Conservation (phyloP, 768 basidiomycete species). For the Trichaptum fuscoviolaceum region DNA sequence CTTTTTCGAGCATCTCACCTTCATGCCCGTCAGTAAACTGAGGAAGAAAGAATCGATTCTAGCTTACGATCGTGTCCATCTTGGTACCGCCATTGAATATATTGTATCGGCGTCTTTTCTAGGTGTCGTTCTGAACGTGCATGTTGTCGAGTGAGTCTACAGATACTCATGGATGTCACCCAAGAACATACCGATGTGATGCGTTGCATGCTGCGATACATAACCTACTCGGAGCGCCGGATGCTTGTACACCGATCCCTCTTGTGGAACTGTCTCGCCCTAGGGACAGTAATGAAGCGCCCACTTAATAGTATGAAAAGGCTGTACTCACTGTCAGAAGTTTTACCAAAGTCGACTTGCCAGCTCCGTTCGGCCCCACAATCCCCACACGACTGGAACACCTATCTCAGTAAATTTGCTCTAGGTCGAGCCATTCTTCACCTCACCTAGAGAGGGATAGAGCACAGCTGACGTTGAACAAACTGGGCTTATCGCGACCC, state of each 20-base stretch:
- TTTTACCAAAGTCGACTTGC: slow-evolving; percentile 95
- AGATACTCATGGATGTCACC: background rate
- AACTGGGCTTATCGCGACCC: slow-evolving; percentile 70
- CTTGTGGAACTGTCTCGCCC: slow-evolving; percentile 91
- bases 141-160: slow-evolving; percentile 2
- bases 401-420: slow-evolving; percentile 9
- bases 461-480: slow-evolving; percentile 86
- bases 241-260: slow-evolving; percentile 91
- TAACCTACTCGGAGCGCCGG: slow-evolving; percentile 92
- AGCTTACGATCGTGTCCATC: slow-evolving; percentile 90
- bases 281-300: slow-evolving; percentile 24
- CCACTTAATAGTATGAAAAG: slow-evolving; percentile 6
- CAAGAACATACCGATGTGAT: slow-evolving; percentile 69
- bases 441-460: slow-evolving; percentile 84
- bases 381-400: slow-evolving; percentile 78
- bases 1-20: slow-evolving; percentile 90
- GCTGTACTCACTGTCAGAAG: slow-evolving; percentile 63
- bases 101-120: slow-evolving; percentile 93
- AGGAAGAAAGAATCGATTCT: slow-evolving; percentile 11
- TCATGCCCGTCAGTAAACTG: slow-evolving; percentile 11
- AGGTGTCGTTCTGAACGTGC: slow-evolving; percentile 70
- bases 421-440: background rate
- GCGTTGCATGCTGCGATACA: slow-evolving; percentile 97
- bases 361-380: slow-evolving; percentile 90
- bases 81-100: slow-evolving; percentile 99